Evolutionary conservation across 441 rosid genomes (phyloP), one percentile per base, ranked within the genome.

Genomic region (Hura crepitans): DNA sequence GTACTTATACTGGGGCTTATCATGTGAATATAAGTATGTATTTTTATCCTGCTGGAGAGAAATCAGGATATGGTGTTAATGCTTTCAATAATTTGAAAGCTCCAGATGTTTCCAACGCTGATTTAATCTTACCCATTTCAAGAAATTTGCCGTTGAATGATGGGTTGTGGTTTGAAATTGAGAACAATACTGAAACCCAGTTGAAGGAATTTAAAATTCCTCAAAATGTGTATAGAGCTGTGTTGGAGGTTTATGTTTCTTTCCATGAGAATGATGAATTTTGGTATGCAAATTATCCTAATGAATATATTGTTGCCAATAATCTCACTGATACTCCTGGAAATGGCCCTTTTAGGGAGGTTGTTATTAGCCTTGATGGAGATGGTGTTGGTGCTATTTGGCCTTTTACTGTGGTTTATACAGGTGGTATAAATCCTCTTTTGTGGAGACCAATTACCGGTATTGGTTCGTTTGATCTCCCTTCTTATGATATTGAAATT

Each of bases 321-420:
- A 82, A 85, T 73, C 80, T 91, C 18, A 82, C 77, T 27, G 79
- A 23, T 53, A 23, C 18, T 0, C 75, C 78, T 17, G 97, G 92
- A 43, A 94, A 94, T 78, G 98, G 98, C 57, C 91, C 97, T 68
- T 94, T 94, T 65, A 84, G 97, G 78, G 97, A 94, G 83, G 96
- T 87, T 62, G 66, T 89, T 62, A 83, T 94, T 39, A 85, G 80
- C 69, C 84, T 94, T n/a, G 96, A 94, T 55, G 91, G 83, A 0
- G 72, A 62, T 28, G 25, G 80, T 0, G 84, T 89, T 4, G 97
- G 98, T 53, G 89, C 90, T 1, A 62, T 90, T 68, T 91, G 97
- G 96, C 97, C 97, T 30, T 94, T 94, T 67, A 90, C 98, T 22
- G 97, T 94, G 70, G 81, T 91, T 45, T 94, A 77, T 76, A 90